Conservation (phyloP, 495 filamentous ascomycete genomes). For the Aspergillus diversus region DNA sequence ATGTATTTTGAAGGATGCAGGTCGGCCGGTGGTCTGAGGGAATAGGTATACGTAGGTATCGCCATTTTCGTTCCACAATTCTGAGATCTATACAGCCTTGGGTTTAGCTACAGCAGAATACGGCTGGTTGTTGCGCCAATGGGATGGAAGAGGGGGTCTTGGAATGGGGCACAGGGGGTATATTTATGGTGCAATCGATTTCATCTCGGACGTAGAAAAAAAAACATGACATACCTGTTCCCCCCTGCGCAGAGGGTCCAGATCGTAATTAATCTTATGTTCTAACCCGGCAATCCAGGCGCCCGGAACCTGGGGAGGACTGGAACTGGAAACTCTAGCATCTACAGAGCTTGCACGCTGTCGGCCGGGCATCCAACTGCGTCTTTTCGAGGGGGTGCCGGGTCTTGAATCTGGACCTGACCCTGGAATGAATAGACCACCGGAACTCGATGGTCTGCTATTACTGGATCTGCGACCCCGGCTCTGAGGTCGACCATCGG, state of each 20-base stretch:
- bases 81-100: conserved; percentile 60
- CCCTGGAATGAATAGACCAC: conserved; percentile 43
- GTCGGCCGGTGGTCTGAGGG: conserved; percentile 63
- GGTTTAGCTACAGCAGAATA: conserved; percentile 7
- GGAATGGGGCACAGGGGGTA: neutral
- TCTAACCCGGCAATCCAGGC: conserved; percentile 68
- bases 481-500: conserved; percentile 42
- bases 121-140: neutral
- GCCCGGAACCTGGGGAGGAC: conserved; percentile 30
- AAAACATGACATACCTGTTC: conserved; percentile 55
- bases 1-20: conserved; percentile 78
- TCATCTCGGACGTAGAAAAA: neutral
- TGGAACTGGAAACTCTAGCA: conserved; percentile 23
- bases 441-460: conserved; percentile 41
- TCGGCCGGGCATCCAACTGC: conserved; percentile 59
- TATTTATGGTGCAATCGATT: neutral
- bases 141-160: neutral
- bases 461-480: conserved; percentile 42
- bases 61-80: conserved; percentile 86
- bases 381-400: conserved; percentile 48
- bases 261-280: conserved; percentile 64
- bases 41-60: conserved; percentile 86
- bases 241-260: conserved; percentile 56
- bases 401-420: conserved; percentile 43
- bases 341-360: conserved; percentile 43